Evolutionary conservation across 352 stramenopile genomes (phyloP).

Genomic region (Pythium utonaiense): DNA sequence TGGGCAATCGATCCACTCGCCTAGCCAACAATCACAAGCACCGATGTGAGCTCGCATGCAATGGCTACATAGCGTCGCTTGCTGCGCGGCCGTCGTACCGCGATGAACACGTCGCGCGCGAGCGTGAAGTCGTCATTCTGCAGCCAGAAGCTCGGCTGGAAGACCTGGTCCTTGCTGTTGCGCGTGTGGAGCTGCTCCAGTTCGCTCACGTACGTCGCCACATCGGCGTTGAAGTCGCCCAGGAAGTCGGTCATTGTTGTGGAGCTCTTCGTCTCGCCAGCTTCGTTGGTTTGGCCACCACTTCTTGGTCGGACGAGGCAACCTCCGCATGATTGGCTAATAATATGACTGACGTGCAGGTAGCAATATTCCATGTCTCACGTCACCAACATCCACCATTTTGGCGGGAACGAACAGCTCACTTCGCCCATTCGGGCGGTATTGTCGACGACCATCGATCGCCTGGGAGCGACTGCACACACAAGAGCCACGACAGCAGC

Average conservation of each 20-base stretch:
- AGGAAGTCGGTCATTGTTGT: slow-evolving; percentile 53
- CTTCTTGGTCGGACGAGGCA: not conserved
- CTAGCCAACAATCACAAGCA: slow-evolving; percentile 25
- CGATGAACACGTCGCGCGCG: slow-evolving; percentile 74
- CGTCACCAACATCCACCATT: slow-evolving; percentile 11
- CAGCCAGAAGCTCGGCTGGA: slow-evolving; percentile 78
- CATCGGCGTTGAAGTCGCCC: slow-evolving; percentile 46
- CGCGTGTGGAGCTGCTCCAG: slow-evolving; percentile 56
- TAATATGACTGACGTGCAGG: not conserved
- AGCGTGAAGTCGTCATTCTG: slow-evolving; percentile 73
- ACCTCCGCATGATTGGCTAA: slow-evolving; percentile 17
- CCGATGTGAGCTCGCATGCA: not conserved
- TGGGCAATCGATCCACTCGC: slow-evolving; percentile 63
- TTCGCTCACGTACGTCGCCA: slow-evolving; percentile 50
- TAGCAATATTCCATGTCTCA: slow-evolving; percentile 8
- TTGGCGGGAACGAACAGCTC: slow-evolving; percentile 25
- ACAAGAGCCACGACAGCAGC: too few relatives aligned
- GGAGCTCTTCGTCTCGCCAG: not conserved
- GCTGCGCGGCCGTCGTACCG: slow-evolving; percentile 30
- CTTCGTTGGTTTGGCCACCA: slow-evolving; percentile 5
- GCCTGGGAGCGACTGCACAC: too few relatives aligned
- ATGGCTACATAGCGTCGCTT: not conserved
- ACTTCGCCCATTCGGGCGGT: not conserved
- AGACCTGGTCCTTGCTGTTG: slow-evolving; percentile 49
- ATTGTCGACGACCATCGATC: not conserved